Evolutionary conservation across 306 rosid genomes (phyloP).

Genomic region (Vigna nakashimae): DNA sequence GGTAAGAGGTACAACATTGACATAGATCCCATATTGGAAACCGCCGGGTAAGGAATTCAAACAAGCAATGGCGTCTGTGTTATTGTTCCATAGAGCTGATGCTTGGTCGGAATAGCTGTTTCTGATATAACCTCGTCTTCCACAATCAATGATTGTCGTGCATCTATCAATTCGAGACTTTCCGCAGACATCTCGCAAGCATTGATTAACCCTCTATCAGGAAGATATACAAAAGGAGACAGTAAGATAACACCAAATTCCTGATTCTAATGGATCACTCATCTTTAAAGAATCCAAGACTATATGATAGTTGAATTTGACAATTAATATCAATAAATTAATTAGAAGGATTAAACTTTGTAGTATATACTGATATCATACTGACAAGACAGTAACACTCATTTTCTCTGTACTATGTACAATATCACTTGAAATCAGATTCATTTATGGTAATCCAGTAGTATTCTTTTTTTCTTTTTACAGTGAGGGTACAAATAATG

Average conservation of each 20-base stretch:
- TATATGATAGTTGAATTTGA: slow-evolving; percentile 4
- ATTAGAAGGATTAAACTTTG: not conserved
- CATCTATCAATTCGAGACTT: not conserved
- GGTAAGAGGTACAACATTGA: slow-evolving; percentile 35
- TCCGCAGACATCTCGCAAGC: slow-evolving; percentile 69
- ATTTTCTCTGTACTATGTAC: not conserved
- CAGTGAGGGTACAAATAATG: not conserved
- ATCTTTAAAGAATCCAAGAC: slow-evolving; percentile 27
- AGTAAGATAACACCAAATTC: slow-evolving; percentile 30
- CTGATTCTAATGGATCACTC: not conserved
- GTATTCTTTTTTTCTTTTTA: slow-evolving; percentile 16
- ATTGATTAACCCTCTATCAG: slow-evolving; percentile 77
- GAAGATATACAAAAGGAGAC: slow-evolving; percentile 31
- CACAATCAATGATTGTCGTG: slow-evolving; percentile 68
- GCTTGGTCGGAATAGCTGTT: not conserved
- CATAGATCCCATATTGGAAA: slow-evolving; percentile 42
- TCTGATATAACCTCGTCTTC: slow-evolving; percentile 47
- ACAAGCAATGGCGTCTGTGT: slow-evolving; percentile 50
- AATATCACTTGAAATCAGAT: slow-evolving; percentile 4
- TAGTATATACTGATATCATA: not conserved
- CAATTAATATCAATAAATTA: not conserved
- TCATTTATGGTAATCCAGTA: slow-evolving; percentile 24
- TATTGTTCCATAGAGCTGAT: slow-evolving; percentile 35
- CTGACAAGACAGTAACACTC: not conserved
- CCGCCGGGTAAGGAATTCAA: slow-evolving; percentile 36